Base-by-base conservation (phyloP, 768 basidiomycete genomes). In the Suillus alpinus region DNA sequence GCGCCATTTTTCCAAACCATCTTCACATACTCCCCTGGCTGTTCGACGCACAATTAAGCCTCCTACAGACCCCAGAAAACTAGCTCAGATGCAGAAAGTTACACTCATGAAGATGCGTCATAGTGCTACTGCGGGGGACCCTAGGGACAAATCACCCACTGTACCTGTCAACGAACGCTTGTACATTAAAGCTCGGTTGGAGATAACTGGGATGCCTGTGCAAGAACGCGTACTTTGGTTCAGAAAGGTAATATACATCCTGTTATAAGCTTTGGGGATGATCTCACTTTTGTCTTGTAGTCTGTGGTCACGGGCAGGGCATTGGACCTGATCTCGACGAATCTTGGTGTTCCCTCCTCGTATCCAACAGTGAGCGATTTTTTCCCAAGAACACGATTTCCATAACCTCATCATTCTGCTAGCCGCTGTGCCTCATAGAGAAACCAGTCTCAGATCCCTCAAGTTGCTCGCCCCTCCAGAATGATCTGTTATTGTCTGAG, bases 71-170 rank as follows among this genome's bases (percentile, higher is more conserved):
- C 80, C 85, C 8, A 78, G 75, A 58, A 86, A 86, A 64, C 69
- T 81, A 23, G 83, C 80, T 1, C 82, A 85, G 62, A 71, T 79
- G 61, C 79, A 80, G 59, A 85, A 83, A 65, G 68, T 92, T 18
- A 83, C 86, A 66, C 68, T 87, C 6, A 89, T 93, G 82, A 90
- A 85, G 68, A 82, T 94, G 81, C 85, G 86, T 58, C 90, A 89
- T 68, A 80, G 77, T 41, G 92, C 92, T 12, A 65, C 76, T 44
- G 83, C 90, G 3, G 84, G 77, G 8, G 86, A 92, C 66, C 78
- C 82, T 20, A 85, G 81, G 66, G 85, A 88, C 67, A 81, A 75
- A 56, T 57, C 72, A 1, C 75, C 78, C 12, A 72, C 75, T 16
- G 71, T 84, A 1, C 75, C 84, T 14, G 67, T 83, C 47, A 81